These are phyloP conservation scores for Plenodomus biglobosus DNA, from an alignment of 2,329 filamentous ascomycete genomes.

Conservation along the genomic window DNA sequence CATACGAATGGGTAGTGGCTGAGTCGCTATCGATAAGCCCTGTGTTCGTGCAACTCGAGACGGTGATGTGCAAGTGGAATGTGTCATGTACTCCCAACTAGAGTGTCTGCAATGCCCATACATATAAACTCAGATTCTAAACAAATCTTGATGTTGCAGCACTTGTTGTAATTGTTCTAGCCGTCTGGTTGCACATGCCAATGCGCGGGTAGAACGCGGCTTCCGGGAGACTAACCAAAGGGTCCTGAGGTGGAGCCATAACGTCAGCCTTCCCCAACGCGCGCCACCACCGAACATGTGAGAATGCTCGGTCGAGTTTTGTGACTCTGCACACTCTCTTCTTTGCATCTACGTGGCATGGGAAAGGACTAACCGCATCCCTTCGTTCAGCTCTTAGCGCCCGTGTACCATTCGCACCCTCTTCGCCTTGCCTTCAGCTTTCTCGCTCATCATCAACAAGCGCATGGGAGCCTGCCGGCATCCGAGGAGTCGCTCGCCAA, in stretches of 20 bases:
- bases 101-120: background rate
- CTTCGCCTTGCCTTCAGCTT: background rate
- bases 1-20: background rate
- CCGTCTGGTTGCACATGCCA: background rate
- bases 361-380: constrained; percentile 1
- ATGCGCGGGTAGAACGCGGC: background rate
- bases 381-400: background rate
- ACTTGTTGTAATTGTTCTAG: background rate
- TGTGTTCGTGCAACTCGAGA: background rate
- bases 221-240: constrained; percentile 16
- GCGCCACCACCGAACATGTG: constrained; percentile 31
- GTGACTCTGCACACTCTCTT: constrained; percentile 14
- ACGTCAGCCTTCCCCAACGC: constrained; percentile 32
- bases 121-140: background rate
- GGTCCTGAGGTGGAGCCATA: constrained; percentile 24
- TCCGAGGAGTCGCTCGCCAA: constrained; percentile 10
- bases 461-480: constrained; percentile 4
- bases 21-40: background rate
- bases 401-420: background rate
- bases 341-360: constrained; percentile 16
- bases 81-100: background rate
- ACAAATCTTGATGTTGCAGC: background rate
- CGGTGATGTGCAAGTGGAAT: background rate
- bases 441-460: constrained; percentile 11
- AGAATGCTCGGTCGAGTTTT: constrained; percentile 21